Evolutionary conservation across 1,139 yeast species (phyloP), one percentile per base, ranked within the genome.

Genomic region (Yarrowia galli): DNA sequence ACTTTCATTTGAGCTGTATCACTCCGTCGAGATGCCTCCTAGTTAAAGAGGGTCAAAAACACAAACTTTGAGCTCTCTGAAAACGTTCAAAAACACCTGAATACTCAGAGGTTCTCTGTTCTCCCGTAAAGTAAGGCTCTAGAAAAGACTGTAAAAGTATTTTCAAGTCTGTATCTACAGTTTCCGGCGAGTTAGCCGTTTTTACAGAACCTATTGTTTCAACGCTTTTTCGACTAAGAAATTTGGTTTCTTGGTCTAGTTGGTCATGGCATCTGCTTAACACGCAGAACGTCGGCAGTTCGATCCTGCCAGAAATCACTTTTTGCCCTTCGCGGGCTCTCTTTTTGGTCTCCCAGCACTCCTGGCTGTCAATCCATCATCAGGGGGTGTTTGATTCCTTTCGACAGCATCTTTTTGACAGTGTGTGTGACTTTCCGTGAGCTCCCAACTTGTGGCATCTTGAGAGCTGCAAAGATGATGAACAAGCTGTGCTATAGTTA

Each of bases 221-320:
- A 51, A 51, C 42, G 43, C 42, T 12, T 16, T 22, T 51, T 15
- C 9, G 1, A 22, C 15, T 9, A 23, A 23, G 25, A 3, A 2
- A 4, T 16, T 22, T 8, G 56, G 66, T 61, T 61, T 58, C 64
- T 58, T 91, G 97, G 97, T 91, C 97, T 91, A 91, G 97, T 91
- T 82, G 97, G 97, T 91, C 86, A 91, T 91, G 96, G 96, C 97
- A 89, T 89, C 93, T 91, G 97, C 97, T 90, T 91, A 91, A 91
- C 97, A 91, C 97, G 97, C 97, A 89, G 93, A 89, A 91, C 93
- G 97, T 92, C 97, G 97, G 97, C 97, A 91, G 97, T 92, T 92
- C 97, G 97, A 92, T 89, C 97, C 97, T 91, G 97, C 64, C 64
- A 58, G 64, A 58, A 58, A 58, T 58, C 64, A 58, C 28, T 43